These are phyloP conservation scores for Ceratobasidium sp. DNA, from an alignment of 1,284 basidiomycete species.

Conservation along the genomic window DNA sequence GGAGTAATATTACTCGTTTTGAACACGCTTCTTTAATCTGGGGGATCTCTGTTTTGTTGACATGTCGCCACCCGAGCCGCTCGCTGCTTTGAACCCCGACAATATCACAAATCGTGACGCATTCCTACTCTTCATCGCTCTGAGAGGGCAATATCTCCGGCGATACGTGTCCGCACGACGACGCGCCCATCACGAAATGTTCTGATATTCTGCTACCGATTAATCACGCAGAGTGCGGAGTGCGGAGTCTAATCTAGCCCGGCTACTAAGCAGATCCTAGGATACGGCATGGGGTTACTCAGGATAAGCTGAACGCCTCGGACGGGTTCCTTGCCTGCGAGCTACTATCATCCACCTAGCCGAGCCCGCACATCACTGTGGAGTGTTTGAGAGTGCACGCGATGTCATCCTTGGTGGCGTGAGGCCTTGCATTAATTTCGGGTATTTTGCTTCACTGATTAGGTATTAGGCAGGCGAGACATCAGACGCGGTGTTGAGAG, in stretches of 20 bases:
- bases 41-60: neutral
- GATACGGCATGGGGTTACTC: constrained; percentile 22
- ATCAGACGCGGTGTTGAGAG: constrained; percentile 32
- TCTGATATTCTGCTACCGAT: neutral
- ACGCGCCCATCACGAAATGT: constrained; percentile 10
- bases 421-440: neutral
- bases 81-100: constrained; percentile 25
- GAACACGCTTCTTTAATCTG: neutral
- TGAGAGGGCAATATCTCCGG: neutral
- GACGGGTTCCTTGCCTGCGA: constrained; percentile 34
- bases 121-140: neutral
- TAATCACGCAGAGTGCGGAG: constrained; percentile 26
- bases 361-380: constrained; percentile 30
- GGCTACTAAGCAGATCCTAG: constrained; percentile 38
- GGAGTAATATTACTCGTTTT: neutral
- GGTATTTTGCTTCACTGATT: constrained; percentile 2
- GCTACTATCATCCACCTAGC: constrained; percentile 28
- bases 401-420: neutral
- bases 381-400: constrained; percentile 29
- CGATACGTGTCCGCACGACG: constrained; percentile 5
- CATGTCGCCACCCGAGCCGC: neutral
- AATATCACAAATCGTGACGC: neutral
- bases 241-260: constrained; percentile 34
- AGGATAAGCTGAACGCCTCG: constrained; percentile 13
- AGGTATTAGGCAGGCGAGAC: constrained; percentile 3